Conservation (phyloP, 2,329 filamentous ascomycete species). For the Sarocladium brachiariae region DNA sequence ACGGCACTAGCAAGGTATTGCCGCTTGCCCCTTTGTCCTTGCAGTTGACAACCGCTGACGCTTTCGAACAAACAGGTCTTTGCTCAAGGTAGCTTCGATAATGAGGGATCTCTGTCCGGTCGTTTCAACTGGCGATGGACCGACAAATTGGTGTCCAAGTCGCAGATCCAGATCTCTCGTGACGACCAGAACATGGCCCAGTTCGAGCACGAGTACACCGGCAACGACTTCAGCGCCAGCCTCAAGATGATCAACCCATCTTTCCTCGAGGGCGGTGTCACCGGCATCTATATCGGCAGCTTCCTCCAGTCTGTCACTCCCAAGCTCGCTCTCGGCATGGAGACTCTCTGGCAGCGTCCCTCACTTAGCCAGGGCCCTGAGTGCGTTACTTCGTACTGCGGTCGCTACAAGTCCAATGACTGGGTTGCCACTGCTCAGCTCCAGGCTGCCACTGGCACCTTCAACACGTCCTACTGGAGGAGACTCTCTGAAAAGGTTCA, state of each 20-base stretch:
- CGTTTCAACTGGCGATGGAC: constrained; percentile 93
- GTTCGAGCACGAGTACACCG: constrained; percentile 92
- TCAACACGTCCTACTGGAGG: constrained; percentile 93
- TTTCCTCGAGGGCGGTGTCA: constrained; percentile 81
- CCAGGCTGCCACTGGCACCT: constrained; percentile 70
- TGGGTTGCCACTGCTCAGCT: constrained; percentile 92
- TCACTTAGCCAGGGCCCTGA: constrained; percentile 83
- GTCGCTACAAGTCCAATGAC: constrained; percentile 82
- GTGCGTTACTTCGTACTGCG: constrained; percentile 81
- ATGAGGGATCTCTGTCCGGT: constrained; percentile 78
- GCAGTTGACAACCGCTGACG: constrained; percentile 14
- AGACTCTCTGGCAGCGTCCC: constrained; percentile 88
- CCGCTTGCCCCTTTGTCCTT: neutral
- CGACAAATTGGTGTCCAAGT: constrained; percentile 74
- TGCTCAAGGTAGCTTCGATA: constrained; percentile 91
- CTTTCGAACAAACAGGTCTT: constrained; percentile 59
- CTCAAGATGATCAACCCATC: constrained; percentile 97
- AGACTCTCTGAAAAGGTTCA: constrained; percentile 90
- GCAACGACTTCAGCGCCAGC: constrained; percentile 86
- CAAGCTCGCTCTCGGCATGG: constrained; percentile 77
- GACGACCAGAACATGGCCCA: constrained; percentile 82
- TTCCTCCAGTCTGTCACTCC: constrained; percentile 93
- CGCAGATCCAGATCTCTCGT: constrained; percentile 76
- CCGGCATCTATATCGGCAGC: constrained; percentile 91
- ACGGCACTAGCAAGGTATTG: constrained; percentile 80